Evolutionary conservation across 257 asterid genomes (phyloP), one percentile per base, ranked within the genome.

Genomic region (Solanum corneliomulleri): DNA sequence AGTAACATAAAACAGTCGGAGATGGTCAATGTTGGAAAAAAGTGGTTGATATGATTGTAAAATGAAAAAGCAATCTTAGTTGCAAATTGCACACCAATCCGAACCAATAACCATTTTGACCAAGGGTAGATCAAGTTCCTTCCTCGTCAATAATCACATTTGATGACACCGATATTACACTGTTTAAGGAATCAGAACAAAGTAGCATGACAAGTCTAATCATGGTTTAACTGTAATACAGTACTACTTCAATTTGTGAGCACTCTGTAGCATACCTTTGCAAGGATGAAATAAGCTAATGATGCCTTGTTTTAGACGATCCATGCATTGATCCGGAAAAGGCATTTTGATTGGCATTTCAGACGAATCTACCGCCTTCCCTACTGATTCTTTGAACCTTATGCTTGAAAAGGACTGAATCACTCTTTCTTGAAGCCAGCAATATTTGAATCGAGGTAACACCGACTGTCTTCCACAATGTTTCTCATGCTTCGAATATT

Each of bases 231-330:
- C 14, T 27, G 29, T 44, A 78, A 45, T 8, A 44, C 12, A 0
- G 39, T 25, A 80, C 85, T 80, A 47, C 85, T 45, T 47, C 14
- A 45, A 81, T 81, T 47, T 81, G 69, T 11, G 20, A 80, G 85
- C 58, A 76, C 83, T 23, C 25, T 15, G 66, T 11, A 77, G 23
- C 89, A 39, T 87, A 93, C 98, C 98, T 93, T 89, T 88, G 83
- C 83, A 88, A 33, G 87, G 86, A 60, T 87, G 92, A 83, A 91
- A 89, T 64, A 92, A 88, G 82, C 88, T 72, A n/a, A 87, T 88
- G 76, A 87, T 58, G 66, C 89, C 88, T 87, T 91, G 90, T 87
- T 93, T 91, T 25, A 94, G 88, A 62, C 88, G 86, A 89, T 89
- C 88, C 64, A 85, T 84, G 31, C 91, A 62, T 72, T 91, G 92